phyloP scores from a whole-genome alignment of 176 grass and related monocot genomes.

The Areca catechu region DNA sequence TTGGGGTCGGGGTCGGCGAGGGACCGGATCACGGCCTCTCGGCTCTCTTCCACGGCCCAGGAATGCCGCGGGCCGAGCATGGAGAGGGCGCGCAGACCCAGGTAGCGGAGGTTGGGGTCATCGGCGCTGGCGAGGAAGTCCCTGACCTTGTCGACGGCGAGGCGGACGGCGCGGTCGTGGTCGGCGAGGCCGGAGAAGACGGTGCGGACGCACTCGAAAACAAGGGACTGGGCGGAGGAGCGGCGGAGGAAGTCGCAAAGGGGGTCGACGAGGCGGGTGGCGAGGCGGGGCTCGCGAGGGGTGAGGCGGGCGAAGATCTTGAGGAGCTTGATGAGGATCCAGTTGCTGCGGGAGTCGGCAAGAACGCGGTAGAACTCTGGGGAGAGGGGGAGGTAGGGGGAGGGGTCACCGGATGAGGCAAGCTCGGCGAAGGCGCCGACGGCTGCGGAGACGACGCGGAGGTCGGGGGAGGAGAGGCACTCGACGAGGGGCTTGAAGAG shows the following conservation, averaged over 20 bases:
- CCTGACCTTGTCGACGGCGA: slow-evolving; percentile 64
- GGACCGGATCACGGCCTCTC: slow-evolving; percentile 33
- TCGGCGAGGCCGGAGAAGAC: slow-evolving; percentile 45
- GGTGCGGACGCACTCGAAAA: slow-evolving; percentile 72
- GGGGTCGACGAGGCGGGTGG: slow-evolving; percentile 52
- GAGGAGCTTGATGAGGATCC: slow-evolving; percentile 87
- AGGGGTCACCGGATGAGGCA: slow-evolving; percentile 46
- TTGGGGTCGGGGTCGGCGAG: slow-evolving; percentile 62
- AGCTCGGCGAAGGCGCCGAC: slow-evolving; percentile 83
- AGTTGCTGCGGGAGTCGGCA: slow-evolving; percentile 60
- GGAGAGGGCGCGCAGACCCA: slow-evolving; percentile 60
- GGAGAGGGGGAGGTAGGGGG: slow-evolving; percentile 72
- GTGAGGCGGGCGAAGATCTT: slow-evolving; percentile 75
- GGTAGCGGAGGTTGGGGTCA: slow-evolving; percentile 87
- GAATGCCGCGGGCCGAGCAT: slow-evolving; percentile 47
- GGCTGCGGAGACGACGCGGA: slow-evolving; percentile 46
- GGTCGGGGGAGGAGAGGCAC: slow-evolving; percentile 61
- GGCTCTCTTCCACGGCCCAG: slow-evolving; percentile 39
- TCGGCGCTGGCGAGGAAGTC: slow-evolving; percentile 54
- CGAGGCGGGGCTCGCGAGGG: slow-evolving; percentile 60
- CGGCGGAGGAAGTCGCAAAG: slow-evolving; percentile 56
- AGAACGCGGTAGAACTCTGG: slow-evolving; percentile 73
- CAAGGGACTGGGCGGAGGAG: slow-evolving; percentile 61
- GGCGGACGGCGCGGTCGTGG: slow-evolving; percentile 38
- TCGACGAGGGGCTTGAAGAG: slow-evolving; percentile 89